phyloP scores from a whole-genome alignment of 139 green algal genomes.

The Asterochloris sp. region DNA sequence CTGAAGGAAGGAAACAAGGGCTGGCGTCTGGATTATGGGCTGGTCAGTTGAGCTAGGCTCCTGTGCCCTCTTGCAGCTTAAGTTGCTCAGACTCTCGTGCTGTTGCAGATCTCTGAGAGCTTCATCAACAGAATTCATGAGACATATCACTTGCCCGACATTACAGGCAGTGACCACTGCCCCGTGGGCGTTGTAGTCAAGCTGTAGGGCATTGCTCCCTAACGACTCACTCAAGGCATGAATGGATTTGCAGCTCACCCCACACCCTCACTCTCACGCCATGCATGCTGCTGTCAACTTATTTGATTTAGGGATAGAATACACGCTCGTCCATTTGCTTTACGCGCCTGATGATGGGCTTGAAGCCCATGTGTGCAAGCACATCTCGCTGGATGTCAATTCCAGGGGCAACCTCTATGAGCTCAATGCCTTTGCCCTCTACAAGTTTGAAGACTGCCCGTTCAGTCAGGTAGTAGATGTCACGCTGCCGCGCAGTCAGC shows the following conservation, averaged over 20 bases:
- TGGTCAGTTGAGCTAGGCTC: constrained; percentile 38
- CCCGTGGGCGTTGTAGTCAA: constrained; percentile 20
- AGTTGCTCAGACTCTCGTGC: background rate
- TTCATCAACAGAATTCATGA: constrained; percentile 47
- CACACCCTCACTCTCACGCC: no score
- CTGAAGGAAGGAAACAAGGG: constrained; percentile 39
- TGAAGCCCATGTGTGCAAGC: constrained; percentile 42
- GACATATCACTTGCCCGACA: constrained; percentile 52
- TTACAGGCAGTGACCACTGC: constrained; percentile 21
- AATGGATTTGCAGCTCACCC: no score
- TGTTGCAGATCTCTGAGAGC: constrained; percentile 24
- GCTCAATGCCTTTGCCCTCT: constrained; percentile 19
- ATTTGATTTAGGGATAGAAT: background rate
- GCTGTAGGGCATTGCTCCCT: background rate
- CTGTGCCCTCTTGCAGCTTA: background rate
- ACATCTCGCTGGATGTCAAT: constrained; percentile 40
- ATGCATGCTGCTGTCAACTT: no score
- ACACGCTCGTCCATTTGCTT: constrained; percentile 24
- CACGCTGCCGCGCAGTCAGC: background rate
- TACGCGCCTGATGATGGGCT: constrained; percentile 14
- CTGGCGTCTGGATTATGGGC: constrained; percentile 78
- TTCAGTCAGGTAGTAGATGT: constrained; percentile 47
- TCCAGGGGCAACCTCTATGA: constrained; percentile 47
- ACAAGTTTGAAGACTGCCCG: constrained; percentile 38
- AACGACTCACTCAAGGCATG: no score